These are phyloP conservation scores for thale cress (Arabidopsis thaliana) DNA, from an alignment of 345 rosid genomes.

Conservation along the genomic window TAIR10.1 NC_003076.8:25685501-25686000, in stretches of 20 bases:
- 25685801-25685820: constrained; percentile 22
- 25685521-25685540: constrained; percentile 16
- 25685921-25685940: constrained; percentile 8
- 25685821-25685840: constrained; percentile 11
- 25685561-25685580: constrained; percentile 20
- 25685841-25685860: constrained; percentile 6
- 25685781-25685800: background rate
- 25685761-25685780: background rate
- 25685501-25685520: constrained; percentile 4
- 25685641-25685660: constrained; percentile 38
- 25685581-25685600: constrained; percentile 5
- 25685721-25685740: background rate
- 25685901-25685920: background rate
- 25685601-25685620: constrained; percentile 18
- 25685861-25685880: background rate
- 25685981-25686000: constrained; percentile 6
- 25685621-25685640: constrained; percentile 44
- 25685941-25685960: background rate
- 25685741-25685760: background rate
- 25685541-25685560: background rate
- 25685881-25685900: background rate
- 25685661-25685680: constrained; percentile 41
- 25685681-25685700: background rate
- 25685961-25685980: background rate
- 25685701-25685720: background rate